Evolutionary conservation across 306 rosid genomes (phyloP).

Genomic region (Astragalus membranaceus): DNA sequence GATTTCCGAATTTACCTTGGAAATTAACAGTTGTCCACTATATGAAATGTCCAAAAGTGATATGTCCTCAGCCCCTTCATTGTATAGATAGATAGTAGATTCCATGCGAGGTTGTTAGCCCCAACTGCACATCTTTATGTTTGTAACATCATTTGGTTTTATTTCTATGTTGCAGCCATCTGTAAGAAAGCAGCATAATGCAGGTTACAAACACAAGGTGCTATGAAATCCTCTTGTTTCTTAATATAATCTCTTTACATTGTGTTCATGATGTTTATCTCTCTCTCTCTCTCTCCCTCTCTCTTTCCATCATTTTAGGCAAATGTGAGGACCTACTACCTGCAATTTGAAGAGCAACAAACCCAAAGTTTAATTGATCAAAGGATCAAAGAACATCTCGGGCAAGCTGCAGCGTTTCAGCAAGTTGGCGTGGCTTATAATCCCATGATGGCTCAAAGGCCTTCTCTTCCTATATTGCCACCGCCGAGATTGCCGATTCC

Average conservation of each 20-base stretch:
- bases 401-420: conserved; percentile 85
- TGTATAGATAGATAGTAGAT: neutral
- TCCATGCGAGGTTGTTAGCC: neutral
- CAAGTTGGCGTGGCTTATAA: conserved; percentile 88
- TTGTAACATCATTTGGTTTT: neutral
- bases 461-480: conserved; percentile 67
- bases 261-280: neutral
- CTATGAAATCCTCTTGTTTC: neutral
- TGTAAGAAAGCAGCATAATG: conserved; percentile 95
- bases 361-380: conserved; percentile 93
- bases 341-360: conserved; percentile 96
- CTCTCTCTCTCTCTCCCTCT: neutral
- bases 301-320: conserved; percentile 36
- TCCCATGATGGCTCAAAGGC: conserved; percentile 55
- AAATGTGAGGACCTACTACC: conserved; percentile 79
- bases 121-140: neutral
- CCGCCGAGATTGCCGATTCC: conserved; percentile 61
- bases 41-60: no score
- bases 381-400: conserved; percentile 94
- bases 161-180: conserved; percentile 62
- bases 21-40: no score
- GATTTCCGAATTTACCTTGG: no score
- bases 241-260: neutral
- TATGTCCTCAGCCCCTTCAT: no score
- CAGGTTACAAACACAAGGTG: conserved; percentile 98